phyloP scores from a whole-genome alignment of 192 early-diverging fungal genomes.

The Phlyctochytrium bullatum region DNA sequence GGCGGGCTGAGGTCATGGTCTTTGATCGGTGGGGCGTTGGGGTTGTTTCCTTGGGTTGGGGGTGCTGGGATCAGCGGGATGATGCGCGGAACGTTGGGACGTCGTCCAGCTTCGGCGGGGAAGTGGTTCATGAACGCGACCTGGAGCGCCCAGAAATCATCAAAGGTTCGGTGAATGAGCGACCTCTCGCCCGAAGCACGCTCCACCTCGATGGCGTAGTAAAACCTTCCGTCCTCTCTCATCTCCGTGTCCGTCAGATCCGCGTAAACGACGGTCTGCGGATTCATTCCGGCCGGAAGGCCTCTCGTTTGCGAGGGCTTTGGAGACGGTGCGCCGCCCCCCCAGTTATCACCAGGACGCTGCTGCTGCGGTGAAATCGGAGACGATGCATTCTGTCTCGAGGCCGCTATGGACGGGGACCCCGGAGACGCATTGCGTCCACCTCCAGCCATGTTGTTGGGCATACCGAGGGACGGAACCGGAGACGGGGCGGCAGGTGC shows the following conservation, averaged over 20 bases:
- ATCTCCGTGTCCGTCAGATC: conserved; percentile 12
- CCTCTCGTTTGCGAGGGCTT: conserved; percentile 2
- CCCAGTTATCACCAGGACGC: conserved; percentile 8
- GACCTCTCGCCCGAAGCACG: neutral
- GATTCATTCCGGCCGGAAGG: neutral
- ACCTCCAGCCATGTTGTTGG: neutral
- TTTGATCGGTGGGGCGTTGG: neutral
- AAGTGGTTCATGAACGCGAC: conserved; percentile 42
- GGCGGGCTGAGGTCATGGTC: conserved; percentile 1
- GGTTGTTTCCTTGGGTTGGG: neutral
- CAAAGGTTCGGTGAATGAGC: conserved; percentile 21
- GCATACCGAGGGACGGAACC: neutral
- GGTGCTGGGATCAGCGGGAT: conserved; percentile 35
- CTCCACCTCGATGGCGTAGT: conserved; percentile 32
- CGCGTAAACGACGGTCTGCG: conserved; percentile 6
- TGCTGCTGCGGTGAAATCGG: neutral
- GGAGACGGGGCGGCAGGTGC: neutral
- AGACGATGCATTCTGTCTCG: neutral
- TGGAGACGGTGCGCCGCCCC: conserved; percentile 5
- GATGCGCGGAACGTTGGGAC: conserved; percentile 13
- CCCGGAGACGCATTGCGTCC: neutral
- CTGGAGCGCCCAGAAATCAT: conserved; percentile 45
- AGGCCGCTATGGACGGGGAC: neutral
- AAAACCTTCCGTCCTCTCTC: conserved; percentile 22
- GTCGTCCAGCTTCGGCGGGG: conserved; percentile 35